Evolutionary conservation across 73 alveolate genomes (phyloP).

Genomic region (Stentor roeselii): DNA sequence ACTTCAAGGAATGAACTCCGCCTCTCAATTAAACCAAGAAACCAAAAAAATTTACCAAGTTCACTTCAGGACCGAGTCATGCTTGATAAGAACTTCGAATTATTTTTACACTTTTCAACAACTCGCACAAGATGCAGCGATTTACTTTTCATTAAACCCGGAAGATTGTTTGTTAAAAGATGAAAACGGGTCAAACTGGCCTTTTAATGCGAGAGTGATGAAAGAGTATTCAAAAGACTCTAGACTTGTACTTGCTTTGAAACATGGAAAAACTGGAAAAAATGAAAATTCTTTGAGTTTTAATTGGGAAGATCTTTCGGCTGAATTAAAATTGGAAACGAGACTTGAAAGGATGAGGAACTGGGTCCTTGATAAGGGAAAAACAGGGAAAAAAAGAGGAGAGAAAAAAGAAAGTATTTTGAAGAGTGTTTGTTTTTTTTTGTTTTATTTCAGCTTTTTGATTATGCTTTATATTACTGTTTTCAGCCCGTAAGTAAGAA

Average conservation of each 20-base stretch:
- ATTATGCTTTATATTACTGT: neutral
- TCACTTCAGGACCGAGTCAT: neutral
- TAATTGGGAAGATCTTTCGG: neutral
- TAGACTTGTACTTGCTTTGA: neutral
- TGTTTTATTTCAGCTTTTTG: neutral
- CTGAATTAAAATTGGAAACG: neutral
- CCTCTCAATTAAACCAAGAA: neutral
- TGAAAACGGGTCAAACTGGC: constrained; percentile 18
- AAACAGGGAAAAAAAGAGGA: constrained; percentile 19
- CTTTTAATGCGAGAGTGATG: neutral
- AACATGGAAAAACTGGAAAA: neutral
- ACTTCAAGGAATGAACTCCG: neutral
- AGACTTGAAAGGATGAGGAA: neutral
- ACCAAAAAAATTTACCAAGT: neutral
- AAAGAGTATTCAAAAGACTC: neutral
- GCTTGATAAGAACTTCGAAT: constrained; percentile 11
- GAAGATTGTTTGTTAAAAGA: constrained; percentile 6
- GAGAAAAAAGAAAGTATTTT: neutral
- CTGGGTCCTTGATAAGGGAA: constrained; percentile 4
- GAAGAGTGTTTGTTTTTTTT: neutral
- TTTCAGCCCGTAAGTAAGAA: neutral
- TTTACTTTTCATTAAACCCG: constrained; percentile 7
- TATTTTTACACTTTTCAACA: neutral
- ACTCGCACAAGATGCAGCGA: constrained; percentile 11
- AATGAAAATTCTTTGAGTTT: neutral